phyloP scores from a whole-genome alignment of 352 stramenopile species.

The Poterioochromonas sp. region DNA sequence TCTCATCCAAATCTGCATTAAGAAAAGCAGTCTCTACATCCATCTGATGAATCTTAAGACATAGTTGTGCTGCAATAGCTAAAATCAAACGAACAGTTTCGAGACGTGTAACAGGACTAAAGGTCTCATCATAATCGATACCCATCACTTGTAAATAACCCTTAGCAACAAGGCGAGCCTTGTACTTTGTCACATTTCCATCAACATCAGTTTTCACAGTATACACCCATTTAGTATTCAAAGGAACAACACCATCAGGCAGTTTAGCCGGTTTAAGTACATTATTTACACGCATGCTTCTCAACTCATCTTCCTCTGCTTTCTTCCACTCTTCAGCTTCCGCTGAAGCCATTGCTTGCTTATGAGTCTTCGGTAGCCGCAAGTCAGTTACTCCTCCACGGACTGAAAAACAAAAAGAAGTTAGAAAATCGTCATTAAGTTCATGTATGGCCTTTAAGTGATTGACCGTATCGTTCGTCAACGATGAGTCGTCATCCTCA shows the following conservation, averaged over 20 bases:
- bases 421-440: conserved; percentile 32
- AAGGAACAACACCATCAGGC: conserved; percentile 32
- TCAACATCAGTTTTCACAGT: conserved; percentile 45
- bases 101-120: conserved; percentile 46
- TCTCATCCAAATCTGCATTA: conserved; percentile 42
- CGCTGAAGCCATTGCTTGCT: conserved; percentile 14
- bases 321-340: conserved; percentile 29
- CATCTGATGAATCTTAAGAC: conserved; percentile 44
- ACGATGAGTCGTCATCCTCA: conserved; percentile 26
- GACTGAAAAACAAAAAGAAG: conserved; percentile 32
- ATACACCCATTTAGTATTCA: conserved; percentile 48
- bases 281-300: not conserved
- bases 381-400: conserved; percentile 9
- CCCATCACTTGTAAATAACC: conserved; percentile 46
- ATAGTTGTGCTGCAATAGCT: conserved; percentile 19
- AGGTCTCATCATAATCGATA: conserved; percentile 47
- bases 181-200: conserved; percentile 45
- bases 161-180: conserved; percentile 44
- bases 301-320: conserved; percentile 19
- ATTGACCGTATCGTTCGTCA: conserved; percentile 28
- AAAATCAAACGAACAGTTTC: conserved; percentile 46
- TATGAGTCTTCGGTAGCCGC: conserved; percentile 10
- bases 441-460: conserved; percentile 24
- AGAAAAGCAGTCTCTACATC: conserved; percentile 48
- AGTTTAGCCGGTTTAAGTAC: conserved; percentile 9